Evolutionary conservation across 1,284 basidiomycete species (phyloP).

Genomic region (Moesziomyces globuligerus): DNA sequence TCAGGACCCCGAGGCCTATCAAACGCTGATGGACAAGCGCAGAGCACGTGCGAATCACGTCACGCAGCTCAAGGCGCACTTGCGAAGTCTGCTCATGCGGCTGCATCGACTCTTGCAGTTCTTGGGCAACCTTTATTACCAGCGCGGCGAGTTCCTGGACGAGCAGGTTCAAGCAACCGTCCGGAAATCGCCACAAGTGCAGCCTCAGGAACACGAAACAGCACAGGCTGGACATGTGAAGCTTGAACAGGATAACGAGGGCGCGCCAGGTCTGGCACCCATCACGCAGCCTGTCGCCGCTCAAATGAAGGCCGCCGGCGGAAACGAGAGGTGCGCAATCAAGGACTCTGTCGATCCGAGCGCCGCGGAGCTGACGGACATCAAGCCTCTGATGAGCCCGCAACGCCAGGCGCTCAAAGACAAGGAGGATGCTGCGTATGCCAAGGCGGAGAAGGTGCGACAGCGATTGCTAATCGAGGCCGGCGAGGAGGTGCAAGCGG

Average conservation of each 20-base stretch:
- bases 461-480: constrained; percentile 52
- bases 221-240: constrained; percentile 1
- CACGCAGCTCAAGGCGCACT: constrained; percentile 29
- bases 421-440: constrained; percentile 55
- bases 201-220: background rate
- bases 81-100: constrained; percentile 50
- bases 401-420: constrained; percentile 34
- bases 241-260: background rate
- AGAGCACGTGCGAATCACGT: constrained; percentile 31
- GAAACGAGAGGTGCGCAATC: too few relatives aligned
- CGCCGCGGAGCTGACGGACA: background rate
- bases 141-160: constrained; percentile 51
- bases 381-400: constrained; percentile 11
- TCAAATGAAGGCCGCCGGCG: too few relatives aligned
- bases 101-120: constrained; percentile 59
- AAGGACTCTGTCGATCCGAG: too few relatives aligned
- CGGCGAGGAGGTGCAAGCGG: constrained; percentile 43
- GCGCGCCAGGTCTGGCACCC: background rate
- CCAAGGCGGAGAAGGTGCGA: constrained; percentile 54
- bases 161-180: constrained; percentile 8
- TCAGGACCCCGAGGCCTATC: constrained; percentile 20
- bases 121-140: constrained; percentile 59
- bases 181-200: background rate
- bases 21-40: constrained; percentile 21
- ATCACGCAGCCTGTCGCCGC: too few relatives aligned